Base-by-base conservation (phyloP, 129 eudicot genomes). In the Chrysanthemum seticuspe region DNA sequence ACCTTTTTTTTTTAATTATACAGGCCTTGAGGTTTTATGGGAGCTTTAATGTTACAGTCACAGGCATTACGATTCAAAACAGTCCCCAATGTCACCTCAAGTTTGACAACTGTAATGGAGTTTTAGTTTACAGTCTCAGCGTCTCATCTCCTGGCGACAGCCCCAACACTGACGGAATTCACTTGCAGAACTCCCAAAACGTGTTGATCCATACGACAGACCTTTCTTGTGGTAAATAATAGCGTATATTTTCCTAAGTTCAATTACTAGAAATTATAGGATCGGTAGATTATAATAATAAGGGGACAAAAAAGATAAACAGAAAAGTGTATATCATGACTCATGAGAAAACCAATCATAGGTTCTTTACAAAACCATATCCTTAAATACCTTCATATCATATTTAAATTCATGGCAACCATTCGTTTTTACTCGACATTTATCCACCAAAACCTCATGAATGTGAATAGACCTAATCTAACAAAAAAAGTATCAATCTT, bases 1-100 rank as follows among this genome's bases (percentile, higher is more conserved):
- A 67, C 13, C 10, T 55, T 31, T 29, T 68, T 76, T 29, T 72
- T 72, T 62, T 65, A 61, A 11, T 15, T 71, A 13, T 13, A 51
- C 90, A 93, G 98, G 97, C 98, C 6, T 47, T 94, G 70, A 76
- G 98, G 74, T 94, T 94, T 79, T 94, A 94, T 56, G 98, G 97
- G 71, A 94, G 97, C 65, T 86, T 88, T 74, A 87, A 94, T 54
- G 98, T 90, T 73, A 94, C 92, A 14, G 98, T 94, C 74, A 94
- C 87, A 16, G 97, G 98, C 68, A 90, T 90, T 76, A 94, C 86
- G 40, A 94, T 94, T 69, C 96, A 84, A 77, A 93, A 93, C 60
- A 93, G 98, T 75, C 89, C 87, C 14, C 96, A 90, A 40, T 93
- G 96, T 61, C 98, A 93, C 71, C 89, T 93, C 48, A 93, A 93